Base-by-base conservation (phyloP, 331 rosid species). In the Spiraea crenata region DNA sequence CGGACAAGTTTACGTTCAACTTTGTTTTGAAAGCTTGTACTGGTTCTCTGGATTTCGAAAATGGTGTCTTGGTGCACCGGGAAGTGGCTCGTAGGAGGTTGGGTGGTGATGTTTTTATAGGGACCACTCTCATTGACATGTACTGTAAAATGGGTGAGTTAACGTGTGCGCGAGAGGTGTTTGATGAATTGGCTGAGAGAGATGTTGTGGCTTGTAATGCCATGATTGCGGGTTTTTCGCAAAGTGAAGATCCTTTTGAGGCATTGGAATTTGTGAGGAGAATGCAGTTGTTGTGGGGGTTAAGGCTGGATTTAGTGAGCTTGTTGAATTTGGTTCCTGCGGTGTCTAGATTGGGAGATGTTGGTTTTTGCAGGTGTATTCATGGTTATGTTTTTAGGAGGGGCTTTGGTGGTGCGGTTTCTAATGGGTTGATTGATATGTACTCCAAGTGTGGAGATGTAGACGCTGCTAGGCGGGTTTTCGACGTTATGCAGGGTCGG, bases 21-120 rank as follows among this genome's bases (percentile, higher is more conserved):
- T 90, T 87, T 79, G 86, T 83, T 72, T 76, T 87, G 79, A 87
- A 81, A 74, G 93, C 96, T 57, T 90, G 91, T 64, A 82, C 88
- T 46, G 73, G 79, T 59, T 82, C 88, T 71, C 74, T 85, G 35
- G 83, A 87, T 56, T 84, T 85, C 38, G 73, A 79, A 58, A 88
- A 80, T 73, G 96, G 93, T 35, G 61, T 81, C 37, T 37, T 67
- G 20, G 19, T 85, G 62, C 89, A 85, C 71, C 77, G 67, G 34
- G 85, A 87, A 65, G 71, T 79, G 51, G 82, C 58, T 52, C 75
- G 77, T 40, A 78, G 76, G 65, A 67, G 74, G 57, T 69, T 90
- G 34, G 85, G 79, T 6, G 80, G 61, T 65, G 88, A 90, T 85
- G 81, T 81, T 7, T 90, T 81, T 74, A 81, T 87, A 42, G 96